Base-by-base conservation (phyloP, 2,329 filamentous ascomycete species). In the Calonectria ilicicola region DNA sequence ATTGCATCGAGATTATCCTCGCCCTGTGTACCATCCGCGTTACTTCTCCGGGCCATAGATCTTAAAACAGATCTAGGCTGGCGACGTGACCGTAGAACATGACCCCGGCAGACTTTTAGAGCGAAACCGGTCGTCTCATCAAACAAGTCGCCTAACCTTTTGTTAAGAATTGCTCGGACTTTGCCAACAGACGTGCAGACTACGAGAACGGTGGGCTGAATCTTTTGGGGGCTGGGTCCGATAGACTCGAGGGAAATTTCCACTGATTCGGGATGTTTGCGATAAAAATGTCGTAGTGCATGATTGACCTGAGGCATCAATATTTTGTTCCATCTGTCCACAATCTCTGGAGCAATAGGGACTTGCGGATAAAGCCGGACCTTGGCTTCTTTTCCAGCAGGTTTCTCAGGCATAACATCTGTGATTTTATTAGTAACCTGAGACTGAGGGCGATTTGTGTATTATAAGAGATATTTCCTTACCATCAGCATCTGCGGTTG, bases 191-290 rank as follows among this genome's bases (percentile, higher is more conserved):
- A 95, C 2, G 91, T 93, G 83, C 94, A 96, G 5, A 95, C 92
- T 10, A 96, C 91, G 23, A 96, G 87, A 0, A 95, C 93, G 0
- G 94, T 96, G 0, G 94, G 93, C 67, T 89, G 90, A 0, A 92
- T 91, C 67, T 89, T 91, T 42, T 91, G 87, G 7, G 91, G 88
- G 3, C 91, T 91, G 65, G 93, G 91, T 21, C 94, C 94, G 47
- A 95, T 91, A 0, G 92, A 93, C 72, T 95, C 91, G 1, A 96
- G 89, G 12, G 93, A 93, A 47, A 96, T 95, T 78, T 94, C 94
- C 40, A 95, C 91, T 0, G 93, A 94, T 81, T 96, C 94, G 0
- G 92, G 89, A 63, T 94, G 89, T 77, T 94, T 94, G 75, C 90
- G 90, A 78, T 95, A 92, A 72, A 94, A 94, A 64, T 91, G 89